phyloP scores from a whole-genome alignment of 78 protist species.

The Cavenderia fasciculata region DNA sequence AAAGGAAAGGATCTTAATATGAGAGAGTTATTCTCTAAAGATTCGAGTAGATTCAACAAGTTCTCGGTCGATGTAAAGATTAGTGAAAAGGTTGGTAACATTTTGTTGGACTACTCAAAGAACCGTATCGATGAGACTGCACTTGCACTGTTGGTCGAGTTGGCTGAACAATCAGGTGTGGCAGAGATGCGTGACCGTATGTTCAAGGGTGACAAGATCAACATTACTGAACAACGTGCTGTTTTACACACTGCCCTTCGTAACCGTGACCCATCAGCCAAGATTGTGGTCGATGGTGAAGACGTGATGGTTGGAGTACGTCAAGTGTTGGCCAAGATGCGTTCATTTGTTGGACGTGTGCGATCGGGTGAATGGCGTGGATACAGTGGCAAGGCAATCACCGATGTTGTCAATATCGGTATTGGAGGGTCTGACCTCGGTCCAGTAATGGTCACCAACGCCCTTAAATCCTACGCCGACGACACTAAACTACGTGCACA shows the following conservation, averaged over 20 bases:
- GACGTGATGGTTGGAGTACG: constrained; percentile 94
- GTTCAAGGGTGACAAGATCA: constrained; percentile 95
- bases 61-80: constrained; percentile 12
- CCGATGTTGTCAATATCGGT: constrained; percentile 95
- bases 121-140: constrained; percentile 85
- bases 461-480: constrained; percentile 91
- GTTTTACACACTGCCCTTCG: constrained; percentile 97
- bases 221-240: constrained; percentile 95
- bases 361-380: constrained; percentile 93
- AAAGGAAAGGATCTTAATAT: constrained; percentile 21
- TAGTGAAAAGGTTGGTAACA: constrained; percentile 1
- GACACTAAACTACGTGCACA: constrained; percentile 74
- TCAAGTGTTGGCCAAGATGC: constrained; percentile 64
- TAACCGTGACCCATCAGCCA: constrained; percentile 68
- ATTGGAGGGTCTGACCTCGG: constrained; percentile 98
- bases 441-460: constrained; percentile 96
- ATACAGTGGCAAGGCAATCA: constrained; percentile 91
- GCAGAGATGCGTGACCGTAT: constrained; percentile 71
- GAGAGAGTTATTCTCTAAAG: constrained; percentile 37
- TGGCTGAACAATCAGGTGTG: constrained; percentile 79
- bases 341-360: constrained; percentile 82
- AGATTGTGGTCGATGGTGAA: constrained; percentile 92
- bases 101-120: constrained; percentile 93
- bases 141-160: constrained; percentile 49
- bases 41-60: constrained; percentile 50